Evolutionary conservation across 192 early-diverging fungal species (phyloP).

Genomic region (Coemansia sp.): DNA sequence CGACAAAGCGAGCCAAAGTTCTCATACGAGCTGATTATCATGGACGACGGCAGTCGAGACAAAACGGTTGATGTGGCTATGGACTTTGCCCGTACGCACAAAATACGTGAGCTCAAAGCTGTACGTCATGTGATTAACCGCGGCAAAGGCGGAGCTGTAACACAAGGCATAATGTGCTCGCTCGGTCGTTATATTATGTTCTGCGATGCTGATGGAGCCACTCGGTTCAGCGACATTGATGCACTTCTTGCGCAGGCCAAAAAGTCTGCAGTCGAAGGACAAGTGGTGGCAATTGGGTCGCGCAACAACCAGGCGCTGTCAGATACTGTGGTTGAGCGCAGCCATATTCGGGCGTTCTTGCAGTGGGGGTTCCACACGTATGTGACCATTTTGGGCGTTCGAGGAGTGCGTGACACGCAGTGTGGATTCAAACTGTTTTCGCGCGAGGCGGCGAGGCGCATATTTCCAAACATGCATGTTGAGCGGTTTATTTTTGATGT

Average conservation of each 20-base stretch:
- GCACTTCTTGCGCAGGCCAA: slow-evolving; percentile 52
- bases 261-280: slow-evolving; percentile 28
- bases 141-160: slow-evolving; percentile 93
- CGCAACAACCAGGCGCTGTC: slow-evolving; percentile 81
- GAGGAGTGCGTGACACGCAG: slow-evolving; percentile 90
- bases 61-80: slow-evolving; percentile 66
- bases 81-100: slow-evolving; percentile 60
- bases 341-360: slow-evolving; percentile 86
- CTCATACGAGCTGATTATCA: slow-evolving; percentile 82
- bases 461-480: slow-evolving; percentile 91
- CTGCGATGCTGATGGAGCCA: slow-evolving; percentile 96
- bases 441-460: slow-evolving; percentile 65
- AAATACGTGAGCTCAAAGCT: slow-evolving; percentile 62
- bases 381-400: slow-evolving; percentile 83
- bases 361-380: slow-evolving; percentile 93
- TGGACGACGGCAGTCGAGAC: slow-evolving; percentile 91
- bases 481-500: slow-evolving; percentile 99
- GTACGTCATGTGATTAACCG: slow-evolving; percentile 78
- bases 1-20: slow-evolving; percentile 48
- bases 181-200: slow-evolving; percentile 78
- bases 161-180: slow-evolving; percentile 80
- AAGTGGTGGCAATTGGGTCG: slow-evolving; percentile 76
- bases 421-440: slow-evolving; percentile 97
- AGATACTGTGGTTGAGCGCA: slow-evolving; percentile 65
- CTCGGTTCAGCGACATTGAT: slow-evolving; percentile 83